phyloP scores from a whole-genome alignment of 2,329 filamentous ascomycete species.

The Cytospora chrysosperma region DNA sequence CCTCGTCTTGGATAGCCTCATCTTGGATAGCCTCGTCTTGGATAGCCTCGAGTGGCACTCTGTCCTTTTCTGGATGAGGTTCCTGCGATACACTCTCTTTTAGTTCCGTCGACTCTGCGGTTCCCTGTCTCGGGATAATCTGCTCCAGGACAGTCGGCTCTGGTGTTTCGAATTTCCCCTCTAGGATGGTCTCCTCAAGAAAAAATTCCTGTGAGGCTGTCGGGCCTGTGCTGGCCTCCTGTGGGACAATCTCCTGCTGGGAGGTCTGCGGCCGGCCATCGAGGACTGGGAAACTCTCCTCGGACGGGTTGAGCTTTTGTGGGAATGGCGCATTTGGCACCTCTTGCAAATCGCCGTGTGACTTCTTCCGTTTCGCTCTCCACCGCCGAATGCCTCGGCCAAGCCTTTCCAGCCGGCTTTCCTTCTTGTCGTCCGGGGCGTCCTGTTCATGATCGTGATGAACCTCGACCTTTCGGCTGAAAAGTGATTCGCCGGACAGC shows the following conservation, averaged over 20 bases:
- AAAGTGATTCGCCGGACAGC: background rate
- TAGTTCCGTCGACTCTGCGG: background rate
- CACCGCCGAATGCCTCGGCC: slow-evolving; percentile 11
- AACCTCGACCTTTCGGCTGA: background rate
- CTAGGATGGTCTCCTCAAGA: background rate
- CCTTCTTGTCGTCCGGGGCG: background rate
- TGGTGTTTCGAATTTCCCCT: background rate
- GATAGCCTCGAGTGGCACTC: background rate
- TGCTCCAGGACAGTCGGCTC: background rate
- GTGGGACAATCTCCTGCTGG: background rate
- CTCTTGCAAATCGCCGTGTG: background rate
- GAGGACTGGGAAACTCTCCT: background rate
- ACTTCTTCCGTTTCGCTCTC: slow-evolving; percentile 8
- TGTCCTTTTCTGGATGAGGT: too few relatives aligned
- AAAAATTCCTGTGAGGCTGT: background rate
- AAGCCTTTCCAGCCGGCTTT: slow-evolving; percentile 8
- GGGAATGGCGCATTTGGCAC: background rate
- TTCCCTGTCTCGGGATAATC: background rate
- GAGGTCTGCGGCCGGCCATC: background rate
- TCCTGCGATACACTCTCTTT: background rate
- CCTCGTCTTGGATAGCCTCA: background rate
- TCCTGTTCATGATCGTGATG: too few relatives aligned
- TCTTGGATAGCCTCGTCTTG: background rate
- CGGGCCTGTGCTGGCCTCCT: background rate
- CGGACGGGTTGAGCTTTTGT: background rate